phyloP scores from a whole-genome alignment of 2,329 filamentous ascomycete genomes.

The Fusarium sp. region DNA sequence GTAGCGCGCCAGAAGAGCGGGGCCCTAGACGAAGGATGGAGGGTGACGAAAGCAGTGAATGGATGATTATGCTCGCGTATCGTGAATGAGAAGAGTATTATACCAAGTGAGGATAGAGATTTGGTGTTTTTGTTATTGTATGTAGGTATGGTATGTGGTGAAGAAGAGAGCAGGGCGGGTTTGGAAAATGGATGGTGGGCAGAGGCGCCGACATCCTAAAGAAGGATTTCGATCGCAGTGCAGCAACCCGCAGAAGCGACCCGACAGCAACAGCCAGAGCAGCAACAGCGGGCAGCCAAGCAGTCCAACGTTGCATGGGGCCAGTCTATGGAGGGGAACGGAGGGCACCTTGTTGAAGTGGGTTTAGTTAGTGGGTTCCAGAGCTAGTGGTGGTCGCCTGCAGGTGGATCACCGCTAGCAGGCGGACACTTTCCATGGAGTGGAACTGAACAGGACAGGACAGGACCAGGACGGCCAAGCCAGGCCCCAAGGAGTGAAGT shows the following conservation, averaged over 20 bases:
- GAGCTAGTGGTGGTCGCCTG: constrained; percentile 43
- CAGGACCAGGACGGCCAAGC: neutral
- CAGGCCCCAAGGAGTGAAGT: neutral
- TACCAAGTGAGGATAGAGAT: neutral
- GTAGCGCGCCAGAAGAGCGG: constrained; percentile 41
- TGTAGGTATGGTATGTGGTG: constrained; percentile 15
- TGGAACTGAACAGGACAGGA: neutral
- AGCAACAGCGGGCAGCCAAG: constrained; percentile 10
- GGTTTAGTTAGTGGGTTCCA: constrained; percentile 38
- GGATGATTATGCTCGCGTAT: constrained; percentile 3
- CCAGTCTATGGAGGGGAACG: constrained; percentile 24
- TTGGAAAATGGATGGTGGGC: constrained; percentile 38
- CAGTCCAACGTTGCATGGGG: constrained; percentile 47
- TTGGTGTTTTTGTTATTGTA: constrained; percentile 27
- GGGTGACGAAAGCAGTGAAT: constrained; percentile 22
- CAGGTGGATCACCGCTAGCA: constrained; percentile 46
- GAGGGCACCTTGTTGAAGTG: constrained; percentile 27
- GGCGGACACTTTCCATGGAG: constrained; percentile 33
- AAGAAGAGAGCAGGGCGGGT: constrained; percentile 13
- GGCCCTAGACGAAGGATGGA: constrained; percentile 19
- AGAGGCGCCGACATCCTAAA: constrained; percentile 40
- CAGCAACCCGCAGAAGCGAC: neutral
- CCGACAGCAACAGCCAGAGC: neutral
- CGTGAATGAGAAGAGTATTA: constrained; percentile 5
- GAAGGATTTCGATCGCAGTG: constrained; percentile 38